phyloP scores from a whole-genome alignment of 2,329 filamentous ascomycete genomes.

The Diaporthe batatas region DNA sequence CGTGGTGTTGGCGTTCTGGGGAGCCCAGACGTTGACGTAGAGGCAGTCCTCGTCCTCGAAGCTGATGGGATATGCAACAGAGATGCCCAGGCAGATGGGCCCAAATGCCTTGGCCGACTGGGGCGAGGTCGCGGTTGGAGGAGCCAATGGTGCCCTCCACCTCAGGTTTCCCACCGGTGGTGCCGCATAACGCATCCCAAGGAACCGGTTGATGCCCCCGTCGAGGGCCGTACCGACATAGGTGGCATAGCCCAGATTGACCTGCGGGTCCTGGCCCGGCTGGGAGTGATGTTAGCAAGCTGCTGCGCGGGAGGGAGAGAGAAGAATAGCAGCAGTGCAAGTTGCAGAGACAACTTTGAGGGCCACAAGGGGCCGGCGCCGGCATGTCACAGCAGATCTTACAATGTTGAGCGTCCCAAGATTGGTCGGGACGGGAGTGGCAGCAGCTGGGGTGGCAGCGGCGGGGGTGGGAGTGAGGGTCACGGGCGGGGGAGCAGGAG shows the following conservation, averaged over 20 bases:
- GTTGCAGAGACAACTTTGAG: too few relatives aligned
- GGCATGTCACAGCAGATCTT: constrained; percentile 30
- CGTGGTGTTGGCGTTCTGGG: constrained; percentile 53
- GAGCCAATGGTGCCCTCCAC: constrained; percentile 63
- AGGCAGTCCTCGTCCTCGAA: constrained; percentile 56
- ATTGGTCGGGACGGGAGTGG: constrained; percentile 20
- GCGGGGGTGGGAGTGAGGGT: constrained; percentile 16
- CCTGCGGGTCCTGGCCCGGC: constrained; percentile 36
- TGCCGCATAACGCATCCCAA: constrained; percentile 65
- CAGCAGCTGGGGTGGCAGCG: constrained; percentile 22
- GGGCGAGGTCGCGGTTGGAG: constrained; percentile 50
- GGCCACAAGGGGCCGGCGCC: constrained; percentile 14
- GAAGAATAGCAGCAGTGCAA: neutral
- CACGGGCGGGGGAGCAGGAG: constrained; percentile 1
- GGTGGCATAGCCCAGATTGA: constrained; percentile 42
- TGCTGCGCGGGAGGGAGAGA: neutral
- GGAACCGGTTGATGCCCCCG: constrained; percentile 57
- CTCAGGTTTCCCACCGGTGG: constrained; percentile 64
- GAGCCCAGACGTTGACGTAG: constrained; percentile 60
- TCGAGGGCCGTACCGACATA: constrained; percentile 38
- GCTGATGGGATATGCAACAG: constrained; percentile 48
- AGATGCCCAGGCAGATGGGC: constrained; percentile 59
- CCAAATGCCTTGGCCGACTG: constrained; percentile 59
- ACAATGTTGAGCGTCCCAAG: constrained; percentile 30
- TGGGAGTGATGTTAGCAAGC: constrained; percentile 31